These are phyloP conservation scores for Sophora flavescens DNA, from an alignment of 306 rosid species.

Conservation along the genomic window DNA sequence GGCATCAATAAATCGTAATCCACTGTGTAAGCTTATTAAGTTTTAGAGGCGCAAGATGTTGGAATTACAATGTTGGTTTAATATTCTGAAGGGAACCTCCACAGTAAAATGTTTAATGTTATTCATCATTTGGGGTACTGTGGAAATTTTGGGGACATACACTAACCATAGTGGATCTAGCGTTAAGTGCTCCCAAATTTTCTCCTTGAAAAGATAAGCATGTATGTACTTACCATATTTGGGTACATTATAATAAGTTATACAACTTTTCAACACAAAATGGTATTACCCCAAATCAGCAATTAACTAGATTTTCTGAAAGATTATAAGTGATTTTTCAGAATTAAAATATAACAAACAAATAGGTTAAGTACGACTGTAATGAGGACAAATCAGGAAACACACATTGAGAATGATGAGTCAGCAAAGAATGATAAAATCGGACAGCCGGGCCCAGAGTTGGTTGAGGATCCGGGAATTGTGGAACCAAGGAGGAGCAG, in stretches of 20 bases:
- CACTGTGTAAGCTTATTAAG: conserved; percentile 5
- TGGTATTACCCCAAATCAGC: conserved; percentile 13
- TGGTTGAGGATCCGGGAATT: too few species aligned
- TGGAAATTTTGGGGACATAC: not conserved
- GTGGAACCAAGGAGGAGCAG: too few species aligned
- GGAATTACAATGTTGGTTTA: not conserved
- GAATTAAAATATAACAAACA: not conserved
- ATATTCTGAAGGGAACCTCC: not conserved
- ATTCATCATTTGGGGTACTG: not conserved
- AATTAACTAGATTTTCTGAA: conserved; percentile 19
- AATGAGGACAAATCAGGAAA: too few species aligned
- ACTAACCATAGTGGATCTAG: not conserved
- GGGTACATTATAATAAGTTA: not conserved
- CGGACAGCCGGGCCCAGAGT: too few species aligned
- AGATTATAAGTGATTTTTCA: not conserved
- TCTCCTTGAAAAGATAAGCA: not conserved
- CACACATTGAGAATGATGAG: too few species aligned
- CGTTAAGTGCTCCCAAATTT: not conserved
- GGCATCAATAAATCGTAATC: not conserved
- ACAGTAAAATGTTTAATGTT: not conserved
- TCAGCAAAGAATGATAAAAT: too few species aligned
- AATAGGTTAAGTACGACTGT: not conserved
- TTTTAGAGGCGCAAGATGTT: not conserved
- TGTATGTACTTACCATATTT: not conserved
- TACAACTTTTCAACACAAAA: conserved; percentile 4